Percentiles rank a stretch among this genome's conserved stretches.
Conservation (phyloP, 306 rosid species). For the Acacia acuminata region DNA sequence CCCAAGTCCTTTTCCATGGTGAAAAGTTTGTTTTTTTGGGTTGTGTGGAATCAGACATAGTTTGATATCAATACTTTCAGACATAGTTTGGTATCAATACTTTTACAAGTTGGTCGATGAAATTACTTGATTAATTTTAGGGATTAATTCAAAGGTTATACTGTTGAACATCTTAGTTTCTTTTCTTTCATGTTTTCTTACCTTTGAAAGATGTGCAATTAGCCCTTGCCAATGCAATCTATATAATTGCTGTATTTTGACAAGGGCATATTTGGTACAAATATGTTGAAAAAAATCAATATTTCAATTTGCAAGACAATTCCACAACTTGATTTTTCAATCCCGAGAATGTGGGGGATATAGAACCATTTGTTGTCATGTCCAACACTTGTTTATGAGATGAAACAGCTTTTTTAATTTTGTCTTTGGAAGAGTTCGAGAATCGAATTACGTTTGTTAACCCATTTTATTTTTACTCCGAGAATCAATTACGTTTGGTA, state of each 20-base stretch:
- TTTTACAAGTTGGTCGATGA: neutral
- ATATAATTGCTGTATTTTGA: neutral
- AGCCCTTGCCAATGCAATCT: neutral
- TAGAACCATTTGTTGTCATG: too few relatives aligned
- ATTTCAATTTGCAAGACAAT: too few relatives aligned
- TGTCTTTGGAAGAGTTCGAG: too few relatives aligned
- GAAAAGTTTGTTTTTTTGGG: neutral
- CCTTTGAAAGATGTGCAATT: neutral
- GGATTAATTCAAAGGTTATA: neutral
- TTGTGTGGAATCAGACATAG: neutral
- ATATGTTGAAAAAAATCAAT: neutral
- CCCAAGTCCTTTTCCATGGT: constrained; percentile 18
- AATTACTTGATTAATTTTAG: too few relatives aligned
- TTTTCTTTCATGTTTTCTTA: neutral
- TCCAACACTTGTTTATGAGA: too few relatives aligned
- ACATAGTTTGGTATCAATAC: neutral
- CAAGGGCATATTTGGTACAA: neutral
- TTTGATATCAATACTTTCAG: neutral
- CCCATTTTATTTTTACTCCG: too few relatives aligned
- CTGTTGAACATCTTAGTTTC: neutral
- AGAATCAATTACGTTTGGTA: too few relatives aligned
- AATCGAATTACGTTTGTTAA: too few relatives aligned
- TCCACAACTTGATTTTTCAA: neutral
- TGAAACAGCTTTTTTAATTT: too few relatives aligned
- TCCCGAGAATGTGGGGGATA: neutral